Percentiles rank a stretch among this genome's conserved stretches.
These are phyloP conservation scores for Lizonia empirigonia DNA, from an alignment of 2,329 filamentous ascomycete species.

Conservation along the genomic window DNA sequence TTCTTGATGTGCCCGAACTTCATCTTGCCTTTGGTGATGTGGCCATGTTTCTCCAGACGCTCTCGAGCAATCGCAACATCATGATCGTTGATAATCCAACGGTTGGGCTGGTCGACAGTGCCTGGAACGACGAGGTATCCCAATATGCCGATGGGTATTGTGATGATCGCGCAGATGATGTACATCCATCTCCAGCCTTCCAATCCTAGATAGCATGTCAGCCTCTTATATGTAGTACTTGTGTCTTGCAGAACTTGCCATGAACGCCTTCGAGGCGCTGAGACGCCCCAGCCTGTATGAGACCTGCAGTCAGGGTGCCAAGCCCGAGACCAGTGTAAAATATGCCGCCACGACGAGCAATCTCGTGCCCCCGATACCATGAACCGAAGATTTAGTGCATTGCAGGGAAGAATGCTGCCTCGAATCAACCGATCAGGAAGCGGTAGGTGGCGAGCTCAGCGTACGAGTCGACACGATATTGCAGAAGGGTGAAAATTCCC, in stretches of 20 bases:
- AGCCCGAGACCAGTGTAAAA: constrained; percentile 59
- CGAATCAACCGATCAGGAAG: constrained; percentile 60
- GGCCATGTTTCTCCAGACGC: constrained; percentile 53
- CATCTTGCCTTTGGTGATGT: constrained; percentile 26
- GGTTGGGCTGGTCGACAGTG: constrained; percentile 55
- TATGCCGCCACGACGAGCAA: constrained; percentile 54
- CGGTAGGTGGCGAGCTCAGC: constrained; percentile 58
- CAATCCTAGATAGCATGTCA: not conserved
- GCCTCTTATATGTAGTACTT: not conserved
- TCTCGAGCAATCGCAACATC: constrained; percentile 54
- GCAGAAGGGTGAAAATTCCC: constrained; percentile 61
- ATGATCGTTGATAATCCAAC: constrained; percentile 50
- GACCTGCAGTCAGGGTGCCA: constrained; percentile 57
- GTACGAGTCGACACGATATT: constrained; percentile 55
- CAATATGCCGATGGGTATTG: constrained; percentile 57
- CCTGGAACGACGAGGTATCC: constrained; percentile 59
- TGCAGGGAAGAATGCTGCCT: constrained; percentile 49
- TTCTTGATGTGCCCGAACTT: constrained; percentile 11
- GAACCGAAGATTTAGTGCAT: constrained; percentile 31
- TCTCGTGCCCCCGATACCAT: constrained; percentile 53
- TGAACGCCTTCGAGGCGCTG: constrained; percentile 62
- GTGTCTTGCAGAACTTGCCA: constrained; percentile 21
- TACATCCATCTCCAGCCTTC: constrained; percentile 36
- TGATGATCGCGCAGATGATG: constrained; percentile 53
- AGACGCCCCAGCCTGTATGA: constrained; percentile 45